Evolutionary conservation across 1,284 basidiomycete genomes (phyloP).

Genomic region (Mycosarcoma maydis): DNA sequence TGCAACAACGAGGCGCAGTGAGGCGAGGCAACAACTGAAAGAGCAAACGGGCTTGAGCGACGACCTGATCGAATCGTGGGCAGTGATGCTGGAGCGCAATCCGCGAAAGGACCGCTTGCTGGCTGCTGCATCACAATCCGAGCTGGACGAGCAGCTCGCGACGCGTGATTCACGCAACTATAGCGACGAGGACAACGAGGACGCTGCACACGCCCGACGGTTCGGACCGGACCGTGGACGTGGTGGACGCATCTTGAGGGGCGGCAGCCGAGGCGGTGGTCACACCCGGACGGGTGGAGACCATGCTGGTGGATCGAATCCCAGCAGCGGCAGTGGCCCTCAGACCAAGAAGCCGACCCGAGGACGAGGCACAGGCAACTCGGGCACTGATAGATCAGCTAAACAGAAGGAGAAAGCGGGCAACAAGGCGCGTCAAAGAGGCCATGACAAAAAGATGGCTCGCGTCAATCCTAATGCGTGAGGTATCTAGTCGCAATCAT

Average conservation of each 20-base stretch:
- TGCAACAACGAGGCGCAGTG: conserved; percentile 19
- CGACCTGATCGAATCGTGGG: conserved; percentile 56
- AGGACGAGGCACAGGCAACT: conserved; percentile 41
- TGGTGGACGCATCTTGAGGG: conserved; percentile 44
- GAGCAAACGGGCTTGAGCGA: conserved; percentile 43
- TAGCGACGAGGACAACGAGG: conserved; percentile 13
- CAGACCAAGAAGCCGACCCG: conserved; percentile 26
- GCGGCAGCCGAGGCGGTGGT: conserved; percentile 14
- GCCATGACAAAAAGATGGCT: conserved; percentile 49
- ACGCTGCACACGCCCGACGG: not conserved
- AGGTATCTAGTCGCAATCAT: not conserved
- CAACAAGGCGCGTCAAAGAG: conserved; percentile 38
- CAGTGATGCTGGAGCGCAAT: conserved; percentile 53
- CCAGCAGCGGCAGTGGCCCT: not conserved
- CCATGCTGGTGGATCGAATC: conserved; percentile 4
- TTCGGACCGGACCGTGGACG: conserved; percentile 48
- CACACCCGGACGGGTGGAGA: conserved; percentile 14
- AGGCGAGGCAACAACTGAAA: conserved; percentile 16
- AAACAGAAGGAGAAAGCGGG: conserved; percentile 51
- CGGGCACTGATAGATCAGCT: conserved; percentile 29
- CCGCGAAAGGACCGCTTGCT: conserved; percentile 48
- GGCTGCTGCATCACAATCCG: conserved; percentile 38
- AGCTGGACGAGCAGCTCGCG: conserved; percentile 17
- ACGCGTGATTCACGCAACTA: conserved; percentile 5
- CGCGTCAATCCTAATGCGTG: conserved; percentile 18